These are phyloP conservation scores for Trichomonas gallinae DNA, from an alignment of 208 protist genomes.

Conservation along the genomic window DNA sequence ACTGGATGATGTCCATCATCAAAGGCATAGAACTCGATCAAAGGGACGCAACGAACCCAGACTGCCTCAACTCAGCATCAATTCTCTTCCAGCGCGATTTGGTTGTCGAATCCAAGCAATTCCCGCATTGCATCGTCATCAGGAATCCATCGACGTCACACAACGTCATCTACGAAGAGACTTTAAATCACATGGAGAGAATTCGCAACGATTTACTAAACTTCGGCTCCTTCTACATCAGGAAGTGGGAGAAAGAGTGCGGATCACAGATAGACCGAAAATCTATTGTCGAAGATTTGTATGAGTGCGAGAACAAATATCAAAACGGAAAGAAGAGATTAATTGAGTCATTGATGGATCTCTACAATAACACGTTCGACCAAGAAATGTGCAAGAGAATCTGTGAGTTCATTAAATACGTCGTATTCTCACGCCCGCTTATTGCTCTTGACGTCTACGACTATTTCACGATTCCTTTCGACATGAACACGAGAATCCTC, in stretches of 20 bases:
- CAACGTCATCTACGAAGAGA: slow-evolving; percentile 14
- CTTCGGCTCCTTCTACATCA: background rate
- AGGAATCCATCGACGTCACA: background rate
- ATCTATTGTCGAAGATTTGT: slow-evolving; percentile 4
- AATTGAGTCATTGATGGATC: background rate
- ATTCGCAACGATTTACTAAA: background rate
- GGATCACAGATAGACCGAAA: background rate
- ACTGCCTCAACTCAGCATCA: background rate
- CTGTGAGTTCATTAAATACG: background rate
- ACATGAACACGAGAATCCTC: background rate
- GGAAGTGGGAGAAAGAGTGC: slow-evolving; percentile 19
- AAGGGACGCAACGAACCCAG: background rate
- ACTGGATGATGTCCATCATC: background rate
- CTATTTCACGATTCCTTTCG: background rate
- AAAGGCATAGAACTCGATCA: background rate
- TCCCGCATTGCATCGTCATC: background rate
- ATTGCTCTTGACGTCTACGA: background rate
- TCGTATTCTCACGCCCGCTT: background rate
- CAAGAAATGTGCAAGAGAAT: background rate
- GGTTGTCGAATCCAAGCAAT: background rate
- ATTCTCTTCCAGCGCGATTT: background rate
- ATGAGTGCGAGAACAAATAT: slow-evolving; percentile 8
- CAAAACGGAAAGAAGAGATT: background rate
- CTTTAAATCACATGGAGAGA: background rate
- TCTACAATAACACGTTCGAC: background rate